Evolutionary conservation across 73 alveolate species (phyloP).

Genomic region (Tetrahymena malaccensis): DNA sequence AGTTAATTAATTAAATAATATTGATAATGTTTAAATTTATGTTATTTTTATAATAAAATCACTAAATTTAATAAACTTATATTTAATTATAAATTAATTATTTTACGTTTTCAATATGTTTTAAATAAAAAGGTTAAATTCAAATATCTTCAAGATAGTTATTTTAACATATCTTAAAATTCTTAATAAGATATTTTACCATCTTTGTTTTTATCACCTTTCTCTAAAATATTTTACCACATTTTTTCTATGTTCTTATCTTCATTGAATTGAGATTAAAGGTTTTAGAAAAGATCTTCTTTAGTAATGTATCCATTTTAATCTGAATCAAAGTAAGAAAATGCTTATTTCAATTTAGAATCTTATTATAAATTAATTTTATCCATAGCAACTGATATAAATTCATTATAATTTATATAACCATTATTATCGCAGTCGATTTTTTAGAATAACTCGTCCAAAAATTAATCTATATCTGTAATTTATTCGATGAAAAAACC

Average conservation of each 20-base stretch:
- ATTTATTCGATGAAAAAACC: background rate
- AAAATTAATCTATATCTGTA: background rate
- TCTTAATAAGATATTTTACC: background rate
- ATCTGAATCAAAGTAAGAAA: background rate
- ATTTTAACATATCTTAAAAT: background rate
- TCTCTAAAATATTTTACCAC: background rate
- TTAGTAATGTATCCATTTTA: background rate
- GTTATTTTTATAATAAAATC: no score
- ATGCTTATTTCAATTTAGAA: background rate
- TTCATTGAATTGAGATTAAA: background rate
- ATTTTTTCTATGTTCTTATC: background rate
- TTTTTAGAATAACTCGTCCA: background rate
- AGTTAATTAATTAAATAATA: no score
- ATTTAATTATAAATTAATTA: no score
- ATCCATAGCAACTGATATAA: background rate
- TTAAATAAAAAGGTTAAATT: no score
- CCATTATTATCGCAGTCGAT: background rate
- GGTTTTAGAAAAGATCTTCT: background rate
- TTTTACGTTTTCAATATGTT: no score
- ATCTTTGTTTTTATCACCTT: background rate
- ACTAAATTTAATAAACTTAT: no score
- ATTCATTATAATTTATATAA: background rate
- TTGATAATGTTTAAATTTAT: no score
- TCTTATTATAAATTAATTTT: background rate
- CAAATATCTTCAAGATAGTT: background rate